A percentile compares a stretch with the other conserved stretches of the same genome.
phyloP scores from a whole-genome alignment of 1,284 basidiomycete species.

The Ceratorhiza oryzae-sativae region DNA sequence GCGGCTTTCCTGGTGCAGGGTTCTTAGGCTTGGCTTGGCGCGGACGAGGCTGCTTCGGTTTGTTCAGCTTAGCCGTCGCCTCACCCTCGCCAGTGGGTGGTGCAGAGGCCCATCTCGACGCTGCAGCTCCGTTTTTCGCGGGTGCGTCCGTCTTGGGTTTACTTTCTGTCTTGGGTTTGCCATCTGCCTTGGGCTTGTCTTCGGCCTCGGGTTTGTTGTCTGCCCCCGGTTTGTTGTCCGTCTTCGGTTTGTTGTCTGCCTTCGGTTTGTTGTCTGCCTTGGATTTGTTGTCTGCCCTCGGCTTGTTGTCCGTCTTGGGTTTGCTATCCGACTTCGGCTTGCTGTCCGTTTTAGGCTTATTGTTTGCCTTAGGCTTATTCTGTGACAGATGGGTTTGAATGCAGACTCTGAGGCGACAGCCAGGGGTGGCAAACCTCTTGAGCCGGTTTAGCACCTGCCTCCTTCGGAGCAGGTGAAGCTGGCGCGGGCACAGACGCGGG shows the following conservation, averaged over 20 bases:
- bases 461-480: not conserved
- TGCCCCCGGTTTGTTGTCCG: too few relatives aligned
- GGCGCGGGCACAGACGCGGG: not conserved
- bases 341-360: too few relatives aligned
- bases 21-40: slow-evolving; percentile 1
- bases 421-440: slow-evolving; percentile 16
- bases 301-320: too few relatives aligned
- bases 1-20: not conserved
- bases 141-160: not conserved
- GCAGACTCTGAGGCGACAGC: not conserved
- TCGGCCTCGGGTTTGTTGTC: too few relatives aligned
- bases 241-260: too few relatives aligned
- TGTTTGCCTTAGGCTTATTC: not conserved
- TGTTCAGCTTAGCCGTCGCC: not conserved
- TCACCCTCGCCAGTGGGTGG: not conserved
- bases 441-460: not conserved
- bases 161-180: not conserved
- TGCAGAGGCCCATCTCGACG: not conserved
- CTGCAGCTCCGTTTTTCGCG: not conserved
- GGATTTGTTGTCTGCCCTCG: too few relatives aligned
- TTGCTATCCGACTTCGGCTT: too few relatives aligned
- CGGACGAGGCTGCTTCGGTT: slow-evolving; percentile 5
- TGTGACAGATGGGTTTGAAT: not conserved
- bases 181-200: too few relatives aligned
- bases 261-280: not conserved